Evolutionary conservation across 2,329 filamentous ascomycete genomes (phyloP).

Genomic region (Periconia digitata): DNA sequence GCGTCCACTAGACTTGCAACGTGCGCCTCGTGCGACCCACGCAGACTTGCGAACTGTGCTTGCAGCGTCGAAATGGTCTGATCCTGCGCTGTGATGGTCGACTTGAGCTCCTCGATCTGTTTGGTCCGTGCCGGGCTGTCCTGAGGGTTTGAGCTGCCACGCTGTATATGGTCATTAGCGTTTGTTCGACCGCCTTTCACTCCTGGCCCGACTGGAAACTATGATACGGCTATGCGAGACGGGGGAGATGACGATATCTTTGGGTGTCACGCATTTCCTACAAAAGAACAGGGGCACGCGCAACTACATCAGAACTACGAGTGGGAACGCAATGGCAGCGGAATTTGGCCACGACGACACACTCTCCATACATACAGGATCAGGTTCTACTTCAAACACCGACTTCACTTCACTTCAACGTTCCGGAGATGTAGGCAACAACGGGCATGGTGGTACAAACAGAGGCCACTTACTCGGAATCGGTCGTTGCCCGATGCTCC

Average conservation of each 20-base stretch:
- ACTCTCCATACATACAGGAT: conserved; percentile 10
- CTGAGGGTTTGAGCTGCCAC: conserved; percentile 14
- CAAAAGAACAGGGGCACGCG: too few species aligned
- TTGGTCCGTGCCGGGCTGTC: conserved; percentile 16
- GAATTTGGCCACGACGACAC: conserved; percentile 4
- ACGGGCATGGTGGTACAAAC: conserved; percentile 3
- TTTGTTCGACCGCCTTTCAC: background rate
- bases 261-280: too few species aligned
- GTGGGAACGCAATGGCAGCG: too few species aligned
- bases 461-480: conserved; percentile 34
- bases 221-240: background rate
- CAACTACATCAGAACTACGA: too few species aligned
- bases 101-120: conserved; percentile 30
- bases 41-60: conserved; percentile 39
- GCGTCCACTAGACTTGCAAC: conserved; percentile 38
- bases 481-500: conserved; percentile 14
- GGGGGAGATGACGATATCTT: too few species aligned
- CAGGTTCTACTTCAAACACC: background rate
- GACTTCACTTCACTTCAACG: background rate
- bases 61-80: conserved; percentile 36
- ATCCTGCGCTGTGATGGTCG: conserved; percentile 33
- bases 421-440: background rate
- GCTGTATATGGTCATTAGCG: conserved; percentile 17
- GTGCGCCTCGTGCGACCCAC: conserved; percentile 44
- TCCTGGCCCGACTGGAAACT: background rate